Conservation (phyloP, 805 yeast species). For the Hanseniaspora clermontiae region DNA sequence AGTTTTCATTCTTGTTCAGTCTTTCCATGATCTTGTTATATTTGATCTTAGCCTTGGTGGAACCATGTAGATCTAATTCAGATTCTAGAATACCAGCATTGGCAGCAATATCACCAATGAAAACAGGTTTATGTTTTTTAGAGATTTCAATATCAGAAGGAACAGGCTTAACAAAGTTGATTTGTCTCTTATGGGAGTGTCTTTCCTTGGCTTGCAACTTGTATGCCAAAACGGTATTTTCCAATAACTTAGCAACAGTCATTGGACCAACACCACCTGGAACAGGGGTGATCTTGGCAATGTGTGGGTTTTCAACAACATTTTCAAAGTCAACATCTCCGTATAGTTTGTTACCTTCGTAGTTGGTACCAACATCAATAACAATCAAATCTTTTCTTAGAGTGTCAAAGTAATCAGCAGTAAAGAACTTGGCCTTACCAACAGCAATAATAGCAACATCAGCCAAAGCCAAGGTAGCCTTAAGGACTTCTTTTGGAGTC, state of each 20-base stretch:
- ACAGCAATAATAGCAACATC: constrained; percentile 78
- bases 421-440: constrained; percentile 57
- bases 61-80: constrained; percentile 65
- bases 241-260: constrained; percentile 75
- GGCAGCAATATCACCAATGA: constrained; percentile 51
- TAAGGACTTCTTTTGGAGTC: constrained; percentile 41
- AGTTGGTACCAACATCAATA: constrained; percentile 76
- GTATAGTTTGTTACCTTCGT: constrained; percentile 57
- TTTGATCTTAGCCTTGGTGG: constrained; percentile 64
- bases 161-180: constrained; percentile 46
- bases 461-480: constrained; percentile 47
- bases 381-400: constrained; percentile 44
- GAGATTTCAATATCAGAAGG: constrained; percentile 75
- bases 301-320: constrained; percentile 26
- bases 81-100: constrained; percentile 56
- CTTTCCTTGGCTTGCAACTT: constrained; percentile 5
- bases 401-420: constrained; percentile 59
- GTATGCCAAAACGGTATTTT: constrained; percentile 60
- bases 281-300: constrained; percentile 60
- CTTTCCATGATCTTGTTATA: constrained; percentile 46
- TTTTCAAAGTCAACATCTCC: constrained; percentile 65
- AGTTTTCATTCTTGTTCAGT: constrained; percentile 41
- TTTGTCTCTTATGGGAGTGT: constrained; percentile 29
- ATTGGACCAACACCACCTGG: constrained; percentile 91
- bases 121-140: constrained; percentile 60